A percentile compares a stretch with the other conserved stretches of the same genome.
Conservation (phyloP, 352 stramenopile species). For the Elongisporangium anandrum region DNA sequence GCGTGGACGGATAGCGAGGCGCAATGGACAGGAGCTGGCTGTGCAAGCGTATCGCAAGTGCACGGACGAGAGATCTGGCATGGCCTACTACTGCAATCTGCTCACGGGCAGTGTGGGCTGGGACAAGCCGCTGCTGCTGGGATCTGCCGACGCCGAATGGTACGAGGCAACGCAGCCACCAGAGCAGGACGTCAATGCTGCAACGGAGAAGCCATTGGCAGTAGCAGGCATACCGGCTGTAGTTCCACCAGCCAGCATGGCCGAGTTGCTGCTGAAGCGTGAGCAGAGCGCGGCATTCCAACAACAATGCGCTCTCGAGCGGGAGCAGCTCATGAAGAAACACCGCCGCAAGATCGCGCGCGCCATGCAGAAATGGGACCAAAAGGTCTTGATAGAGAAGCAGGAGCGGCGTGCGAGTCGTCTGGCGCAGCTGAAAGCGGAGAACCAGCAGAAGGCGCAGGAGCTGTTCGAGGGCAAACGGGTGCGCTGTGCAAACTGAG, state of each 20-base stretch:
- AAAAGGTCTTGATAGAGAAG: conserved; percentile 28
- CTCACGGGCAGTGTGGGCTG: conserved; percentile 34
- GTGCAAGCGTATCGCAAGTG: conserved; percentile 40
- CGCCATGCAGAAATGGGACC: conserved; percentile 33
- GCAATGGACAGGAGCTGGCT: conserved; percentile 18
- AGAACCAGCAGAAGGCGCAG: conserved; percentile 33
- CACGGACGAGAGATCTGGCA: conserved; percentile 30
- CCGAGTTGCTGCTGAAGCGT: not conserved
- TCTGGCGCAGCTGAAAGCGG: conserved; percentile 24
- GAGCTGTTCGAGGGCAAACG: conserved; percentile 32
- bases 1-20: conserved; percentile 22
- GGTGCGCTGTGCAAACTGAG: conserved; percentile 8
- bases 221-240: not conserved
- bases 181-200: not conserved
- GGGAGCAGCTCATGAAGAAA: conserved; percentile 18
- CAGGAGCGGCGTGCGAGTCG: conserved; percentile 19
- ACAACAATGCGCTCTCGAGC: conserved; percentile 26
- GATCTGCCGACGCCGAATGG: conserved; percentile 14
- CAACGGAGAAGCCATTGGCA: not conserved
- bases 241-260: conserved; percentile 14
- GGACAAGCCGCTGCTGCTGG: conserved; percentile 39
- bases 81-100: conserved; percentile 50
- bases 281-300: conserved; percentile 32
- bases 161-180: not conserved
- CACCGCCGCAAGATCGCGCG: conserved; percentile 31